Evolutionary conservation across 108 stramenopile genomes (phyloP), one percentile per base, ranked within the genome.

Genomic region (Skeletonema grethae): DNA sequence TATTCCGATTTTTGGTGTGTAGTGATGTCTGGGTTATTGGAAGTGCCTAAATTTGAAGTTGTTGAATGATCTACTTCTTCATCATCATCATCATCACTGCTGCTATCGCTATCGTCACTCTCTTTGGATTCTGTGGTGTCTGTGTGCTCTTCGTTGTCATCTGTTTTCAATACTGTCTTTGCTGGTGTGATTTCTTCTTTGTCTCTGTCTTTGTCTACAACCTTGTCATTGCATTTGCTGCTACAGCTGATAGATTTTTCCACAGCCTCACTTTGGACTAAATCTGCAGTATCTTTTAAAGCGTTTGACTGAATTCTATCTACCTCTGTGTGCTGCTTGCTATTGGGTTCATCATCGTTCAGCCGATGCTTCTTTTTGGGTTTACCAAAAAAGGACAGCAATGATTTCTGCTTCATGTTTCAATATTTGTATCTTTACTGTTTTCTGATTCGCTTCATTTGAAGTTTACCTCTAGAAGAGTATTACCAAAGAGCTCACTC

Each of bases 1-100:
- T 82, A 82, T 22, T 67, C 81, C 7, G 81, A 82, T 63, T 68
- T 77, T 25, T 24, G 18, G n/a, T 43, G 41, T n/a, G 41, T 13
- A 3, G 0, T n/a, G 15, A 2, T 43, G 41, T n/a, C 10, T n/a
- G 41, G 4, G 15, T 43, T n/a, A n/a, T n/a, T 43, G 41, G 41
- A 43, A 4, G 41, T 43, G 41, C 3, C 41, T 43, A 7, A 34
- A 34, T 34, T 39, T 11, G 10, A 25, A 18, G 31, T 9, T 24
- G 0, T 35, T 3, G 13, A 5, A 36, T 32, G 13, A 35, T 18
- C 16, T 25, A 7, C 60, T 18, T 61, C 22, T 6, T 34, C 35
- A 20, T 32, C 60, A 18, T 61, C 30, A 35, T 18, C 60, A 61
- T 10, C 4, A 6, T 7, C 35, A 10, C 35, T 39, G 32, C 25